Evolutionary conservation across 2,329 filamentous ascomycete genomes (phyloP), one percentile per base, ranked within the genome.

Genomic region (Aspergillus pseudoglaucus): DNA sequence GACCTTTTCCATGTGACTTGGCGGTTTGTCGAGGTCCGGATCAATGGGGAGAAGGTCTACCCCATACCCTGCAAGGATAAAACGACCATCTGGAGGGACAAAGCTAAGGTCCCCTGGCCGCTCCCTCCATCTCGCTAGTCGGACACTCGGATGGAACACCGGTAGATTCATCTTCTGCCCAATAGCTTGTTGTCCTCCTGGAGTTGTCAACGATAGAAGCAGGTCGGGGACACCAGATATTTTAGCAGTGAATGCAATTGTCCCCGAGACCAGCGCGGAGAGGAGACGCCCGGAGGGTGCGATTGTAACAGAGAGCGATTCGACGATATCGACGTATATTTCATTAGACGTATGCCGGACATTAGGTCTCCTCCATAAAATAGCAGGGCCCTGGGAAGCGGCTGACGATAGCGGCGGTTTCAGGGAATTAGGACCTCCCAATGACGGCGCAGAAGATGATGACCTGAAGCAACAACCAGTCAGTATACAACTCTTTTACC

Each of bases 311-410:
- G 84, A 82, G 0, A 98, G 75, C 1, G 88, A 89, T 72, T 98
- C 93, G 52, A 98, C 83, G 10, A 98, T 83, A 65, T 98, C 93
- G 48, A 95, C 91, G 66, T 97, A 97, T 57, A 98, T 78, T 68
- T 98, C 93, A 69, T 97, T 98, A 47, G 88, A 95, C 3, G 91
- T 97, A 67, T 98, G 93, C 14, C 90, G 81, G 46, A 98, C 93
- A 61, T 95, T 95, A 35, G 88, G 83, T 51, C 90, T 79, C 52
- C 93, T 82, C 93, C 93, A 98, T 1, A 90, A 90, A 37, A 97
- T 81, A 2, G 82, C 75, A 49, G 64, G 77, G 55, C 62, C 73
- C 49, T 58, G 68, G 55, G 59, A 53, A 60, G 67, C 58, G 49
- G 60, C 49, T 50, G 60, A 57, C 40, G 63, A 62, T 53, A 71